Base-by-base conservation (phyloP, 768 basidiomycete genomes). In the Mycena pura region DNA sequence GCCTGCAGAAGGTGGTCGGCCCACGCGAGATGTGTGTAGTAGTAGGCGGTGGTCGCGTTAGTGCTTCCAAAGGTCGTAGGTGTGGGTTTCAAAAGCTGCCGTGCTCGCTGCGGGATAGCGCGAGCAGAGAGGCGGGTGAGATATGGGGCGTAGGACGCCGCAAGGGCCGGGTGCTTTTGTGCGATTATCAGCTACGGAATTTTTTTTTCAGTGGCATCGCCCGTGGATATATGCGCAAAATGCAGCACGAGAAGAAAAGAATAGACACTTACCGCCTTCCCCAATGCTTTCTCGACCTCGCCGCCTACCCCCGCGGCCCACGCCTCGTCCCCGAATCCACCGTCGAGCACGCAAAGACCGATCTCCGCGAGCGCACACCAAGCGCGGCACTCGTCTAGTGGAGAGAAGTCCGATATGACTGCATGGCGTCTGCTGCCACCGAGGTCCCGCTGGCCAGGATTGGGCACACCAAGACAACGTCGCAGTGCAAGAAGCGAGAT, bases 331-430 rank as follows among this genome's bases (percentile, higher is more conserved):
- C 73, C 73, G 47, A 82, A 74, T 24, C 84, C 83, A 21, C 83
- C 80, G 15, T 74, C 71, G 46, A 85, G 79, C 41, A 85, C 79
- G 60, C 77, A 78, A 69, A 92, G 79, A 3, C 90, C 91, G 2
- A 90, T 67, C 71, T 93, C 91, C 0, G 86, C 90, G 0, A 92
- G 65, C 10, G 83, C 82, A 1, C 86, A 86, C 85, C 88, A 91
- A 1, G 89, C 89, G 8, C 86, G 77, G 68, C 89, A 92, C 66
- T 92, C 90, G 9, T 65, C 64, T 11, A 56, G 55, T 40, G 56
- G 60, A 7, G 50, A 43, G 14, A 61, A 54, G 31, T 62, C 56
- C 32, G 41, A 39, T 19, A 38, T 38, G 6, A 13, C n/a, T 14
- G 24, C 25, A 22, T 10, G 5, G 15, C 27, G 19, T 49, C 19